Conservation (phyloP, 495 filamentous ascomycete species). For the Talaromyces liani region DNA sequence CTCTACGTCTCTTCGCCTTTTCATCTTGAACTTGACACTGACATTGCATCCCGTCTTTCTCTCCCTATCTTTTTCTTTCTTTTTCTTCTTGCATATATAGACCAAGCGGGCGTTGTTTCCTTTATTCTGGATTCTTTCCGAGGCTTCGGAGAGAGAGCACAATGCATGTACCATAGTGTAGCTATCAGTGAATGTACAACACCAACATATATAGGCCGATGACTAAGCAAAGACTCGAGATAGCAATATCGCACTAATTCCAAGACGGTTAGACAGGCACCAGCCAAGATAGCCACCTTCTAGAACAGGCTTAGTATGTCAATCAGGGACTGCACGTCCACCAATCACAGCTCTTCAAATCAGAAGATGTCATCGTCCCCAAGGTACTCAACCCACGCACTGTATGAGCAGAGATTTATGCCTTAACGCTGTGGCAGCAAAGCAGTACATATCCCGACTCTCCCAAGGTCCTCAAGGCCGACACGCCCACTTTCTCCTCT, state of each 20-base stretch:
- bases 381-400: neutral
- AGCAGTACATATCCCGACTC: neutral
- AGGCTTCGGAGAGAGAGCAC: neutral
- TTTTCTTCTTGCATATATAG: neutral
- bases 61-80: neutral
- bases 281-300: neutral
- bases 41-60: neutral
- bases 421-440: neutral
- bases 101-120: neutral
- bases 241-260: neutral
- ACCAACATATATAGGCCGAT: neutral
- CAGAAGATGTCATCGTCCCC: slow-evolving; percentile 9
- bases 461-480: slow-evolving; percentile 3
- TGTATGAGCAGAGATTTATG: neutral
- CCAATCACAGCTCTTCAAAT: neutral
- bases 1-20: neutral
- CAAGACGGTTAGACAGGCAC: neutral
- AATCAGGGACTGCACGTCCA: neutral
- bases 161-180: neutral
- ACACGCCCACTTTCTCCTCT: neutral
- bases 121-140: neutral
- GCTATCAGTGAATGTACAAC: neutral
- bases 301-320: neutral
- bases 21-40: neutral
- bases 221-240: neutral